Percentiles rank a stretch among this genome's conserved stretches.
These are phyloP conservation scores for Oryza punctata DNA, from an alignment of 176 grass and related monocot species.

Conservation along the genomic window DNA sequence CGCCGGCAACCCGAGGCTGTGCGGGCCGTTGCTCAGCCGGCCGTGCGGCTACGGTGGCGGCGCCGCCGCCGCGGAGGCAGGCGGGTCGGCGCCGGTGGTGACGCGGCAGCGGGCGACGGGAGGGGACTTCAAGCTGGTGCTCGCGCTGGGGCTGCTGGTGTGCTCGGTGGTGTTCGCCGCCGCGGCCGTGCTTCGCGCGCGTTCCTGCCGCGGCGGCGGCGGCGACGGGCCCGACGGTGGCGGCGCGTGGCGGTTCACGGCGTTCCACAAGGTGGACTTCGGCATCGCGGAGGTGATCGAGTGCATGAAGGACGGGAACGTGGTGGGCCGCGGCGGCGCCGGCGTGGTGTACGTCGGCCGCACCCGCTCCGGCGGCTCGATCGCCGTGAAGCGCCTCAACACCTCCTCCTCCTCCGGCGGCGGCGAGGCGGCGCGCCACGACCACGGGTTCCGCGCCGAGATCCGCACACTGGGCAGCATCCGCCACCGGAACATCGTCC, in stretches of 20 bases:
- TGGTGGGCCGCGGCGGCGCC: constrained; percentile 87
- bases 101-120: background rate
- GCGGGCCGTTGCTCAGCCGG: constrained; percentile 47
- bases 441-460: constrained; percentile 89
- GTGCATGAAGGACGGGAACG: constrained; percentile 93
- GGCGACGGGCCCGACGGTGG: background rate
- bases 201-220: constrained; percentile 38
- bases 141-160: constrained; percentile 72
- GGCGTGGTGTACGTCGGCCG: constrained; percentile 76
- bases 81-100: background rate
- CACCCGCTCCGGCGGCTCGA: constrained; percentile 41
- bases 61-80: too few relatives aligned
- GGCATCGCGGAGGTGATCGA: constrained; percentile 81
- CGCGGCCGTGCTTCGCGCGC: constrained; percentile 60
- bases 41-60: constrained; percentile 37
- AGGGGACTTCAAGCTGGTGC: constrained; percentile 68
- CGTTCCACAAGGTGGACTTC: constrained; percentile 92
- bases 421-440: constrained; percentile 24
- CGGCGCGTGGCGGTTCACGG: constrained; percentile 65
- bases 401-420: background rate
- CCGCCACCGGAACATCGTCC: constrained; percentile 92
- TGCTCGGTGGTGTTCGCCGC: constrained; percentile 81
- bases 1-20: constrained; percentile 71
- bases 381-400: constrained; percentile 82
- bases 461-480: constrained; percentile 88